Evolutionary conservation across 352 stramenopile genomes (phyloP).

Genomic region (Labyrinthula sp.): DNA sequence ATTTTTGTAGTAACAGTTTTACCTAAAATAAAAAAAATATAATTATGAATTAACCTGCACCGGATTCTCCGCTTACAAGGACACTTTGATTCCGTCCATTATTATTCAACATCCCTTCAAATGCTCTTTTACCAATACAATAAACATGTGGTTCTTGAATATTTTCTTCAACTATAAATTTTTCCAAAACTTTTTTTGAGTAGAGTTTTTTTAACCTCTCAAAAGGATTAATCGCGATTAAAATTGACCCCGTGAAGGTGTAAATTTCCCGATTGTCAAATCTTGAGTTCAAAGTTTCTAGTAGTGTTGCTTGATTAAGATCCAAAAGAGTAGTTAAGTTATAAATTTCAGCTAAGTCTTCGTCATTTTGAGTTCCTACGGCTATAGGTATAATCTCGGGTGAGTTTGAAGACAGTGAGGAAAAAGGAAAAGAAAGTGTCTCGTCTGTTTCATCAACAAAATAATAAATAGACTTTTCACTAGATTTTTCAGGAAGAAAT

Average conservation of each 20-base stretch:
- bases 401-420: too few species aligned
- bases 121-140: constrained; percentile 59
- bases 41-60: too few species aligned
- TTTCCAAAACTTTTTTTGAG: constrained; percentile 31
- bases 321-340: constrained; percentile 27
- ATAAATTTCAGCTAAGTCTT: too few species aligned
- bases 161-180: constrained; percentile 34
- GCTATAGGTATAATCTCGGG: too few species aligned
- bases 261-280: constrained; percentile 80
- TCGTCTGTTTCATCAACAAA: too few species aligned
- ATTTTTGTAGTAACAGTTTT: constrained; percentile 92
- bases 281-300: constrained; percentile 34
- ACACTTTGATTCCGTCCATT: constrained; percentile 61
- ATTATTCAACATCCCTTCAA: constrained; percentile 48
- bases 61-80: constrained; percentile 67
- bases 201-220: constrained; percentile 34
- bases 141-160: constrained; percentile 58
- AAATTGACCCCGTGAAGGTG: constrained; percentile 46
- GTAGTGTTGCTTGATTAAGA: constrained; percentile 25
- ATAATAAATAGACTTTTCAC: too few species aligned
- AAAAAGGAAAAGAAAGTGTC: too few species aligned
- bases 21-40: too few species aligned
- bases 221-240: constrained; percentile 51
- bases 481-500: too few species aligned
- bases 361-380: too few species aligned